Evolutionary conservation across 139 green algal species (phyloP), one percentile per base, ranked within the genome.

Genomic region (Deuterostichococcus epilithicus): DNA sequence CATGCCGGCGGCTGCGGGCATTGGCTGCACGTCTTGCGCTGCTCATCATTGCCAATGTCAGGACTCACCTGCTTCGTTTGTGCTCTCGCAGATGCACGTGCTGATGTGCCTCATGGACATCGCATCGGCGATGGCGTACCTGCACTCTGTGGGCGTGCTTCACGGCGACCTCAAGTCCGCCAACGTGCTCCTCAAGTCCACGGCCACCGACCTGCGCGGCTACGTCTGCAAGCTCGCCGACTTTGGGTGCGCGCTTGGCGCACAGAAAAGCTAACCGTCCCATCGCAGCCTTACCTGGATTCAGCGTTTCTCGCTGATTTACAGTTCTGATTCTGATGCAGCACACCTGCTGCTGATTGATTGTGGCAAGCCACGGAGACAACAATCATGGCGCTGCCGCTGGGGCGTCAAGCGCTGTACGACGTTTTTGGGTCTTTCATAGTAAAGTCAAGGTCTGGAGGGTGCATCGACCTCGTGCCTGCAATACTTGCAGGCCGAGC

Each of bases 151-250:
- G 4, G 78, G 79, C 58, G 78, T 90, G 25, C 59, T 86, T 63
- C 84, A 90, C 59, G 82, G 86, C 0, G 90, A 93, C 75, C 86
- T 91, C 18, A 92, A 82, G 72, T 74, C 75, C 5, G 79, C 82
- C 67, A 92, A 92, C 58, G 80, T 91, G 45, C 82, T 92, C 75
- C 81, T 91, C 13, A 87, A 87, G 74, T 82, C 72, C 15, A 81
- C 87, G 58, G 70, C 68, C 39, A 80, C 80, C 26, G 85, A 89
- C 74, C 67, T 73, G 0, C 73, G 85, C 28, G 85, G 85, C 34
- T 89, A 84, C 66, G 76, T 84, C 13, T 83, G 80, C 70, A 89
- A 82, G 79, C 63, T 88, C 5, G 81, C 72, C 28, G 84, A 87
- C 76, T 88, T 87, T 81, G 81, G 81, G 37, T 70, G 28, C 6